These are phyloP conservation scores for Liquidambar formosana DNA, from an alignment of 164 flowering plant genomes.

Conservation along the genomic window DNA sequence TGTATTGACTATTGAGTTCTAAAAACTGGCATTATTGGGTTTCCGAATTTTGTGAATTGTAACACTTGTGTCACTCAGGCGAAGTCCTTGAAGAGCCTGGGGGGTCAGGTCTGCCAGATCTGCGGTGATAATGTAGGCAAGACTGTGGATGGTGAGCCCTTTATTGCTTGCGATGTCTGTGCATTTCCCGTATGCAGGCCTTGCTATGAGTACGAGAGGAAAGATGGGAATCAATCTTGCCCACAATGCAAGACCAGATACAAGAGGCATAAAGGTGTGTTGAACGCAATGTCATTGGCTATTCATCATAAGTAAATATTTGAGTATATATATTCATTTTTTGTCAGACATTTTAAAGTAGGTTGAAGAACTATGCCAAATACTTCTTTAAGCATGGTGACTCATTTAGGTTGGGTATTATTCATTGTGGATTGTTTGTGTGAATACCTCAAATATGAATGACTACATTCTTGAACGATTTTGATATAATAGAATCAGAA, in stretches of 20 bases:
- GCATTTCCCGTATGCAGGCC: constrained; percentile 79
- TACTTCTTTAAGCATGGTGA: no score
- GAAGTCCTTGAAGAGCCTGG: constrained; percentile 44
- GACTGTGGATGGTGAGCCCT: constrained; percentile 49
- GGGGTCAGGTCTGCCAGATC: constrained; percentile 64
- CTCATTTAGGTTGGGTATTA: no score
- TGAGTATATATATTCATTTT: background rate
- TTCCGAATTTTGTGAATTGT: constrained; percentile 8
- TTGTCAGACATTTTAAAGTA: no score
- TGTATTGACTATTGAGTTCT: background rate
- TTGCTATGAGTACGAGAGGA: constrained; percentile 78
- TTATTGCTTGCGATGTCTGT: constrained; percentile 67
- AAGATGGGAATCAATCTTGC: constrained; percentile 75
- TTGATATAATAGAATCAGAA: background rate
- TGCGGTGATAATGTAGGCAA: constrained; percentile 66
- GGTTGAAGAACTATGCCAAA: no score
- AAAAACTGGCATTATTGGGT: background rate
- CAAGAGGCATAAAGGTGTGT: constrained; percentile 67
- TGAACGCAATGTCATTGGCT: background rate
- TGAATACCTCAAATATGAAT: background rate
- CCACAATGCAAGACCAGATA: constrained; percentile 80
- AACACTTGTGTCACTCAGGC: constrained; percentile 27
- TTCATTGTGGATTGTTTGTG: no score
- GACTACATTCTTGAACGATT: background rate
- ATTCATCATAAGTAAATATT: background rate